phyloP scores from a whole-genome alignment of 352 stramenopile genomes.

The Globisporangium cylindrosporum region DNA sequence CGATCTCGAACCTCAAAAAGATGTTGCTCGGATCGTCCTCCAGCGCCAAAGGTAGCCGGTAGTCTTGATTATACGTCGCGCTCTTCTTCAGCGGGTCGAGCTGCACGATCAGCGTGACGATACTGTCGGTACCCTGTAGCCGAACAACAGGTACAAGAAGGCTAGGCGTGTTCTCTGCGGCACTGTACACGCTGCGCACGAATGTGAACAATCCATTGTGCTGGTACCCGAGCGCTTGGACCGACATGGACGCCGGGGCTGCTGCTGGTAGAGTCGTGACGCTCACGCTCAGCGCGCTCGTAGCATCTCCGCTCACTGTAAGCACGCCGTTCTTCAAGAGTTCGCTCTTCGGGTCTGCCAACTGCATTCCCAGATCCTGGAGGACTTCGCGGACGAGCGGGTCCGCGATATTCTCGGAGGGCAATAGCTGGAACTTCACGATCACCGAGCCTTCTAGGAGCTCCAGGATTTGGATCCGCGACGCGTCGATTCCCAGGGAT shows the following conservation, averaged over 20 bases:
- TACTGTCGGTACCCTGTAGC: conserved; percentile 39
- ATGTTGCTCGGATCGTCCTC: conserved; percentile 16
- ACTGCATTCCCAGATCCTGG: conserved; percentile 37
- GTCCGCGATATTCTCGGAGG: conserved; percentile 47
- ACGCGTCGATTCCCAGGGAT: conserved; percentile 43
- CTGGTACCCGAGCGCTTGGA: conserved; percentile 59
- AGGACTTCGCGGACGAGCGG: conserved; percentile 45
- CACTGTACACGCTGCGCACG: conserved; percentile 40
- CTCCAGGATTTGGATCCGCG: conserved; percentile 50
- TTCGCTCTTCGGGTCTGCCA: conserved; percentile 35
- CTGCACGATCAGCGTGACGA: conserved; percentile 43
- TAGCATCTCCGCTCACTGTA: conserved; percentile 24
- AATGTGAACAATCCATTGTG: conserved; percentile 65
- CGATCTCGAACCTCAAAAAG: conserved; percentile 60
- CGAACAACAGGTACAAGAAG: conserved; percentile 48
- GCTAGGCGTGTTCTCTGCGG: conserved; percentile 48
- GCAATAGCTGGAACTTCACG: conserved; percentile 57
- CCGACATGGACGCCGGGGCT: conserved; percentile 20
- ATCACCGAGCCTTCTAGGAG: conserved; percentile 58
- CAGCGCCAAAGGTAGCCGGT: conserved; percentile 28
- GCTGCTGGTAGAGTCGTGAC: conserved; percentile 20
- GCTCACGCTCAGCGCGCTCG: conserved; percentile 28
- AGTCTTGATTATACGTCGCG: conserved; percentile 40
- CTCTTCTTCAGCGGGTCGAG: conserved; percentile 30
- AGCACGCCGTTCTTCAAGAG: conserved; percentile 32